A percentile compares a stretch with the other conserved stretches of the same genome.
These are phyloP conservation scores for Pichia sp. DNA, from an alignment of 1,139 yeast species.

Conservation along the genomic window DNA sequence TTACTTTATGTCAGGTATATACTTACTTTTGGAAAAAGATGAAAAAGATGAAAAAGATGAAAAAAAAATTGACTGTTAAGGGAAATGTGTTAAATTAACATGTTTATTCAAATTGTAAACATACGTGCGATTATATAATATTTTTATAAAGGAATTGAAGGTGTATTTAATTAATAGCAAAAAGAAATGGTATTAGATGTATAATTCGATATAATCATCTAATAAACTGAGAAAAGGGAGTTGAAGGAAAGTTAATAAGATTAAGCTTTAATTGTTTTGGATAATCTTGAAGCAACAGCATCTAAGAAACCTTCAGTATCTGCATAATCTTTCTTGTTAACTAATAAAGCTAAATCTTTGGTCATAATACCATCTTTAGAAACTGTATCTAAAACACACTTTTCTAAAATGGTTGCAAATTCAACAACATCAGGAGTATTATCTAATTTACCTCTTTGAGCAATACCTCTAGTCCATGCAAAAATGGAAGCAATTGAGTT, in stretches of 20 bases:
- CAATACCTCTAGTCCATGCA: slow-evolving; percentile 91
- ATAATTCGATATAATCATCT: slow-evolving; percentile 13
- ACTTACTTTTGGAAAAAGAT: slow-evolving; percentile 37
- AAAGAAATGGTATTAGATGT: slow-evolving; percentile 4
- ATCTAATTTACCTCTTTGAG: slow-evolving; percentile 77
- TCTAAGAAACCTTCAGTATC: slow-evolving; percentile 89
- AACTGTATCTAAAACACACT: slow-evolving; percentile 82
- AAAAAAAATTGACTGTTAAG: background rate
- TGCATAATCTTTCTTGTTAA: slow-evolving; percentile 73
- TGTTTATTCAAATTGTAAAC: slow-evolving; percentile 14
- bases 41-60: background rate
- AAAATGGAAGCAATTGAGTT: slow-evolving; percentile 96
- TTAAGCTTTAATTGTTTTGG: slow-evolving; percentile 16
- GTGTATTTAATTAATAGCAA: background rate
- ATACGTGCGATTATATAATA: background rate
- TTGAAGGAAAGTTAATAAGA: too few species aligned
- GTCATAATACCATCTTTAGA: slow-evolving; percentile 85
- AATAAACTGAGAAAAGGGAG: background rate
- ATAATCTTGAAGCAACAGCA: slow-evolving; percentile 55
- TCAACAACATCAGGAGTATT: slow-evolving; percentile 73
- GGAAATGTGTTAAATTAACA: background rate
- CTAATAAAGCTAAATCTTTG: slow-evolving; percentile 86
- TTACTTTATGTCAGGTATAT: slow-evolving; percentile 35
- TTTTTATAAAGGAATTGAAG: background rate
- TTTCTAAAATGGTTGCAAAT: slow-evolving; percentile 74